Conservation (phyloP, 1,139 yeast species). For the Debaryomycetaceae sp. region DNA sequence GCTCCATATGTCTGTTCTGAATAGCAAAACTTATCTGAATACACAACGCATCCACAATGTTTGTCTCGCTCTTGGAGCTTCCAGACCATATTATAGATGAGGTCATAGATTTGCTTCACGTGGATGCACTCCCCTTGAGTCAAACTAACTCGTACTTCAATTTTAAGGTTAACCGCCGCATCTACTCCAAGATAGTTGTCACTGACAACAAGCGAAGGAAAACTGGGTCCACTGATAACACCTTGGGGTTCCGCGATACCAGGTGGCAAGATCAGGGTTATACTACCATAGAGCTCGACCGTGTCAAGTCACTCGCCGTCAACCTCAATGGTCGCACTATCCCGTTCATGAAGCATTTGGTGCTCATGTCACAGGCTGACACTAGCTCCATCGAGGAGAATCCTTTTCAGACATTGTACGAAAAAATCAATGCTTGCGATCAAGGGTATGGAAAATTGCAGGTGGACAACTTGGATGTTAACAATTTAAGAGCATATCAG, state of each 20-base stretch:
- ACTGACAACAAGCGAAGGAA: slow-evolving; percentile 11
- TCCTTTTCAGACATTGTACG: slow-evolving; percentile 18
- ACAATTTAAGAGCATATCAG: slow-evolving; percentile 17
- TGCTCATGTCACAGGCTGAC: slow-evolving; percentile 19
- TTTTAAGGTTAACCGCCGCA: slow-evolving; percentile 12
- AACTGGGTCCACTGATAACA: too few species aligned
- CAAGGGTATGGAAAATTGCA: slow-evolving; percentile 10
- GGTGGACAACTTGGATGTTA: slow-evolving; percentile 19
- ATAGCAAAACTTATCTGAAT: not conserved
- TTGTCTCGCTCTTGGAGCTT: slow-evolving; percentile 4
- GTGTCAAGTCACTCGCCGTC: too few species aligned
- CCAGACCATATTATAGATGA: slow-evolving; percentile 9
- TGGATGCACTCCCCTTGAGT: slow-evolving; percentile 15
- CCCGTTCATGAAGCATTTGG: slow-evolving; percentile 13
- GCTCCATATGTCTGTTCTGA: too few species aligned
- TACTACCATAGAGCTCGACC: too few species aligned
- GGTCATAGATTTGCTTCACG: slow-evolving; percentile 12
- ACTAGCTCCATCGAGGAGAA: slow-evolving; percentile 13
- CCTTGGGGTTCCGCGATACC: too few species aligned
- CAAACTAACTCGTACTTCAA: slow-evolving; percentile 13
- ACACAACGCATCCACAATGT: not conserved
- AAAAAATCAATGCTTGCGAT: slow-evolving; percentile 10
- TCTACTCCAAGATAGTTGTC: slow-evolving; percentile 18
- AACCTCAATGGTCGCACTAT: too few species aligned
- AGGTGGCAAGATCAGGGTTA: too few species aligned